Conservation (phyloP, 257 asterid genomes). For the Ilex aquifolium region DNA sequence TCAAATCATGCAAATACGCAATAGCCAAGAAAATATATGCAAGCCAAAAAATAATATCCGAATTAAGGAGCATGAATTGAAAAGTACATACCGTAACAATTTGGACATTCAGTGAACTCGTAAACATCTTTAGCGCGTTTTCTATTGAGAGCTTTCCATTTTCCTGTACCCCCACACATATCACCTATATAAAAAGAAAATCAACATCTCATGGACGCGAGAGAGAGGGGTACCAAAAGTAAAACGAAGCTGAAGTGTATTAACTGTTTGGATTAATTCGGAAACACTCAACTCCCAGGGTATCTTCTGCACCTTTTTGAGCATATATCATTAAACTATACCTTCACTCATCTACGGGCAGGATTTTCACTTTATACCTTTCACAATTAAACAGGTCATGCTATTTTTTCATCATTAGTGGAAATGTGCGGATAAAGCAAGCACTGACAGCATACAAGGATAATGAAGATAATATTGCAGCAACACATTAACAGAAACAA, state of each 20-base stretch:
- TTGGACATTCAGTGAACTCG: conserved; percentile 95
- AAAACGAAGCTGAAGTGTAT: not conserved
- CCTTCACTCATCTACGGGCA: no score
- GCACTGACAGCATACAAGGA: no score
- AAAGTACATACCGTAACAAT: conserved; percentile 75
- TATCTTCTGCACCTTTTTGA: no score
- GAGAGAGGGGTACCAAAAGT: conserved; percentile 3
- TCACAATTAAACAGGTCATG: no score
- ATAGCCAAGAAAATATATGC: not conserved
- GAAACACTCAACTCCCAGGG: not conserved
- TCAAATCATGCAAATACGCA: not conserved
- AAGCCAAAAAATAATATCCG: not conserved
- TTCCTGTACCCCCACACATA: conserved; percentile 99
- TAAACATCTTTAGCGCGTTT: conserved; percentile 96
- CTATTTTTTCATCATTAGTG: no score
- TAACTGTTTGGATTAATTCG: not conserved
- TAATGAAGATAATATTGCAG: no score
- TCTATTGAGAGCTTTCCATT: conserved; percentile 97
- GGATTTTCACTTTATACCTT: no score
- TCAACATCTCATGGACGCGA: conserved; percentile 26
- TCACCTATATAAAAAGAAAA: conserved; percentile 80
- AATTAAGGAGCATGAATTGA: not conserved
- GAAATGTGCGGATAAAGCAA: no score
- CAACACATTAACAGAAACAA: no score
- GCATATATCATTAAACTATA: no score